Percentiles rank a stretch among this genome's conserved stretches.
phyloP scores from a whole-genome alignment of 108 stramenopile species.

The Skeletonema costatum region DNA sequence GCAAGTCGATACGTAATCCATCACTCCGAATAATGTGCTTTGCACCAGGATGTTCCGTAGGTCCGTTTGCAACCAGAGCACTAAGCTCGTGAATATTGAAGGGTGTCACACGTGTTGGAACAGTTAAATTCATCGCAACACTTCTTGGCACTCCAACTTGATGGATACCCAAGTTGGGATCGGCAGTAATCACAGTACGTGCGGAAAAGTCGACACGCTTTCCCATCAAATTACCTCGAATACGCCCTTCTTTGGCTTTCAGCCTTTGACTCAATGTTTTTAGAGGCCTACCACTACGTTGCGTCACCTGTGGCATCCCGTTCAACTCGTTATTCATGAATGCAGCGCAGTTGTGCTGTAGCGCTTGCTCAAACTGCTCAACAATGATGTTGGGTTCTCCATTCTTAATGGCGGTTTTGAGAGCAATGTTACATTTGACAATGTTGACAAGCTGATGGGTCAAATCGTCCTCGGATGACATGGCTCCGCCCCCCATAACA shows the following conservation, averaged over 20 bases:
- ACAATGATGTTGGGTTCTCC: slow-evolving; percentile 94
- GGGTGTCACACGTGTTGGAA: slow-evolving; percentile 96
- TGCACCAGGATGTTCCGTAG: slow-evolving; percentile 95
- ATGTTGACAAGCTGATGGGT: slow-evolving; percentile 97
- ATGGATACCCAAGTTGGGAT: slow-evolving; percentile 98
- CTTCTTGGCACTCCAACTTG: slow-evolving; percentile 98
- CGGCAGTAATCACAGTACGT: slow-evolving; percentile 99
- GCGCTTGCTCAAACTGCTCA: slow-evolving; percentile 94
- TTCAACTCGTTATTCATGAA: slow-evolving; percentile 95
- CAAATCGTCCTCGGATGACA: slow-evolving; percentile 94
- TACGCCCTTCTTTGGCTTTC: slow-evolving; percentile 99
- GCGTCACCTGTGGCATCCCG: slow-evolving; percentile 92
- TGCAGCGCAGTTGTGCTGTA: slow-evolving; percentile 95
- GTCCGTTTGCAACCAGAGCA: slow-evolving; percentile 92
- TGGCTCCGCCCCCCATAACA: slow-evolving; percentile 72
- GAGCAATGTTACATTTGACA: slow-evolving; percentile 93
- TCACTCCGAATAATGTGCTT: slow-evolving; percentile 97
- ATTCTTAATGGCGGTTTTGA: slow-evolving; percentile 86
- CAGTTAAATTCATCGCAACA: slow-evolving; percentile 97
- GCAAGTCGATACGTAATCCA: slow-evolving; percentile 93
- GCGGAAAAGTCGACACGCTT: slow-evolving; percentile 99
- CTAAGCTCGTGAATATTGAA: slow-evolving; percentile 91
- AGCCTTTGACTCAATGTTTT: slow-evolving; percentile 95
- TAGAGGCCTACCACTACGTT: slow-evolving; percentile 95
- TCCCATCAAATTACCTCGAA: slow-evolving; percentile 99